phyloP scores from a whole-genome alignment of 2,329 filamentous ascomycete genomes.

The Scedosporium apiospermum region DNA sequence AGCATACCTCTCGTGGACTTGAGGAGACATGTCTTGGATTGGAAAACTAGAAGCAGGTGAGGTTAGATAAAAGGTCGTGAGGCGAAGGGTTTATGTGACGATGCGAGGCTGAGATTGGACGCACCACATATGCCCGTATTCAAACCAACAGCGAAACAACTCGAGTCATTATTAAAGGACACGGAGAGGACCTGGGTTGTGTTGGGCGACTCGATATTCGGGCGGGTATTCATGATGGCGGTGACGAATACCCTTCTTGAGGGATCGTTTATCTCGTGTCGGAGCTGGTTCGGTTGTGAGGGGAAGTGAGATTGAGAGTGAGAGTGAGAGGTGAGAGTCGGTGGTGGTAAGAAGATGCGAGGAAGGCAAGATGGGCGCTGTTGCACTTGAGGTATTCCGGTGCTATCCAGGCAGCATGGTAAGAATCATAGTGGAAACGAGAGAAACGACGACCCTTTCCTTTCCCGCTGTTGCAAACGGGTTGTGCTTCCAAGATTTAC shows the following conservation, averaged over 20 bases:
- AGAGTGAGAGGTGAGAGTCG: background rate
- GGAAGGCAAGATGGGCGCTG: background rate
- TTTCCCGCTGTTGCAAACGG: background rate
- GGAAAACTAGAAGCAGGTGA: conserved; percentile 47
- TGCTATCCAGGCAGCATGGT: background rate
- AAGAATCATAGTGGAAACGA: background rate
- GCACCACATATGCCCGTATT: conserved; percentile 78
- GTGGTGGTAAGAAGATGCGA: background rate
- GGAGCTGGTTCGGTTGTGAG: background rate
- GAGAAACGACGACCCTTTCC: background rate
- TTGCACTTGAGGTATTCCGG: background rate
- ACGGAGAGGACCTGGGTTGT: conserved; percentile 71
- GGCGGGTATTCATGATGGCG: conserved; percentile 74
- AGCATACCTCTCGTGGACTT: conserved; percentile 41
- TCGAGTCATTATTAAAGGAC: conserved; percentile 77
- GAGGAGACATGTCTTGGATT: conserved; percentile 61
- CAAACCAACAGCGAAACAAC: conserved; percentile 78
- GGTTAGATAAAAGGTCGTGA: background rate
- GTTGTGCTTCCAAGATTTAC: background rate
- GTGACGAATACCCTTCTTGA: background rate
- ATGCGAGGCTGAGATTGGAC: conserved; percentile 17
- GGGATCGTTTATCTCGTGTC: background rate
- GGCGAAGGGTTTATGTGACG: background rate
- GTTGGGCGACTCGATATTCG: conserved; percentile 68
- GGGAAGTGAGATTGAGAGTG: background rate